A percentile compares a stretch with the other conserved stretches of the same genome.
These are phyloP conservation scores for Sporothrix euskadiensis DNA, from an alignment of 2,329 filamentous ascomycete species.

Conservation along the genomic window DNA sequence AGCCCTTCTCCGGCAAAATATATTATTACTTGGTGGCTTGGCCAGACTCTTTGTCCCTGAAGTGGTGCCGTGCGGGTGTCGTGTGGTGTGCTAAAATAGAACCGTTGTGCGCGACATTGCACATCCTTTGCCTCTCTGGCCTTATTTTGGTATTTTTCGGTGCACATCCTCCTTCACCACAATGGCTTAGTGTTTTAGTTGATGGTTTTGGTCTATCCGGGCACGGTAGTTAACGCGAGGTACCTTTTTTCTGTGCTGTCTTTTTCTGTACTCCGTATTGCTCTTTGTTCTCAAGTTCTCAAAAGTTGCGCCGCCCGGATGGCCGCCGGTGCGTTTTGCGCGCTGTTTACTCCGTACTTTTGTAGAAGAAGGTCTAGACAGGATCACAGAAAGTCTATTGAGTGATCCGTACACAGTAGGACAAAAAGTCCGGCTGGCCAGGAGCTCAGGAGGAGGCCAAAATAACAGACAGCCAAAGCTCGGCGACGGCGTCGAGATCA, in stretches of 20 bases:
- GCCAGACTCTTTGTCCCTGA: not conserved
- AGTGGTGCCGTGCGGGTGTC: not conserved
- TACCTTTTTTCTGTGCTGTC: not conserved
- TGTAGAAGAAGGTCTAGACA: not conserved
- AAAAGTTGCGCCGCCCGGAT: no score
- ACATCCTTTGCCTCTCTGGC: not conserved
- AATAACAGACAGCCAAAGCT: slow-evolving; percentile 21
- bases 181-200: not conserved
- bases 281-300: not conserved
- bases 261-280: not conserved
- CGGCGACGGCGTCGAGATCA: not conserved
- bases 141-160: not conserved
- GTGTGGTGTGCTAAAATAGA: slow-evolving; percentile 8
- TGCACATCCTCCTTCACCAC: not conserved
- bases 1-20: not conserved
- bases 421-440: no score
- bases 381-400: not conserved
- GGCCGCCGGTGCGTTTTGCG: not conserved
- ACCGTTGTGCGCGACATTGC: slow-evolving; percentile 10
- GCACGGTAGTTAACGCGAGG: not conserved
- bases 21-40: not conserved
- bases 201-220: not conserved
- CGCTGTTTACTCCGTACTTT: not conserved
- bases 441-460: not conserved
- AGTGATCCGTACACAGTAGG: no score